phyloP scores from a whole-genome alignment of 306 rosid species.

The Pyrus communis region DNA sequence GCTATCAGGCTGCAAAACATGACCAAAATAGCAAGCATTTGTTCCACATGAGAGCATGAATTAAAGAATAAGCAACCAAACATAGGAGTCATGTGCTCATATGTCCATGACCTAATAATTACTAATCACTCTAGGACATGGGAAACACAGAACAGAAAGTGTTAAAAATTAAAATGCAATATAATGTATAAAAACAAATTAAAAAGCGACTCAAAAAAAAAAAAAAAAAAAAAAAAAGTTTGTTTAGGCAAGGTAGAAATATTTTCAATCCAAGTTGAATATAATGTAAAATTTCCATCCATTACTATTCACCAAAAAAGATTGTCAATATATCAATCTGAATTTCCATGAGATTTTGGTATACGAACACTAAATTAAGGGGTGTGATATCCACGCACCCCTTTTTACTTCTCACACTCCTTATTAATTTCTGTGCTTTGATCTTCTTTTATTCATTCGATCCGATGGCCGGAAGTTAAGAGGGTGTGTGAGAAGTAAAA shows the following conservation, averaged over 20 bases:
- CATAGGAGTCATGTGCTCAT: not conserved
- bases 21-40: constrained; percentile 1
- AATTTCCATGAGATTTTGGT: not conserved
- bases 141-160: not conserved
- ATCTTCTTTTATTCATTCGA: too few species aligned
- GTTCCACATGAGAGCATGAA: not conserved
- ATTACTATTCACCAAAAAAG: not conserved
- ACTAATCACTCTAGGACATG: not conserved
- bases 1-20: constrained; percentile 74
- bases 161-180: not conserved
- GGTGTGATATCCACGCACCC: too few species aligned
- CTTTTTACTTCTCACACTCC: too few species aligned
- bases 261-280: not conserved
- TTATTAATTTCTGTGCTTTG: too few species aligned
- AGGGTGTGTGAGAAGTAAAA: too few species aligned
- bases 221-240: not conserved
- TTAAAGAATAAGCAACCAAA: not conserved
- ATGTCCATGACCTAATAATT: not conserved
- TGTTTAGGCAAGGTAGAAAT: not conserved
- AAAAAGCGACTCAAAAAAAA: not conserved
- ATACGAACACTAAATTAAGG: not conserved
- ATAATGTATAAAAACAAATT: not conserved
- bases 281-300: not conserved
- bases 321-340: not conserved
- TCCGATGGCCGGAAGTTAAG: too few species aligned